Conservation (phyloP, 768 basidiomycete genomes). For the Suillus plorans region DNA sequence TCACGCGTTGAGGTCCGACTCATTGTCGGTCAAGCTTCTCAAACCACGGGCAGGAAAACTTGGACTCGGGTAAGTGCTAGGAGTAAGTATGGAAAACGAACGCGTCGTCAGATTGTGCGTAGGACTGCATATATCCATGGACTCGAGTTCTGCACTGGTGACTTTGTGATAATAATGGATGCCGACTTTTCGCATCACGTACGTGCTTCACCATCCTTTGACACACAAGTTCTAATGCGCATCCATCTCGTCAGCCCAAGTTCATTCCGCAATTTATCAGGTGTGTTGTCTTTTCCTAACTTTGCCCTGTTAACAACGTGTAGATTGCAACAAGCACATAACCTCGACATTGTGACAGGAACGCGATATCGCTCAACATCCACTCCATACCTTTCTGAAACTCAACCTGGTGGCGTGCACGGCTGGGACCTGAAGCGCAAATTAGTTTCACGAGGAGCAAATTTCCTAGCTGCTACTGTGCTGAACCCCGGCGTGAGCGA, state of each 20-base stretch:
- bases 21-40: conserved; percentile 51
- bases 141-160: conserved; percentile 83
- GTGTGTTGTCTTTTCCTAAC: conserved; percentile 34
- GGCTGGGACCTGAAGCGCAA: conserved; percentile 94
- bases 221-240: not conserved
- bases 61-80: conserved; percentile 69
- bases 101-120: conserved; percentile 11
- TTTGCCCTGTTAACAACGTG: not conserved
- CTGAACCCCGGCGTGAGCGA: conserved; percentile 86
- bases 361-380: conserved; percentile 77
- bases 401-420: conserved; percentile 80
- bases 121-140: conserved; percentile 95
- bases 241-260: conserved; percentile 63
- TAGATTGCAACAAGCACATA: conserved; percentile 81
- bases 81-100: not conserved
- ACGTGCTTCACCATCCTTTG: conserved; percentile 27
- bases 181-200: conserved; percentile 96
- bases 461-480: conserved; percentile 85
- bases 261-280: conserved; percentile 92
- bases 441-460: conserved; percentile 84
- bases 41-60: conserved; percentile 90
- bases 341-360: conserved; percentile 91
- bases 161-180: conserved; percentile 97
- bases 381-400: conserved; percentile 53
- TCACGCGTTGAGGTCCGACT: conserved; percentile 3